Conservation (phyloP, 2,329 filamentous ascomycete genomes). For the Raffaelea arxii region DNA sequence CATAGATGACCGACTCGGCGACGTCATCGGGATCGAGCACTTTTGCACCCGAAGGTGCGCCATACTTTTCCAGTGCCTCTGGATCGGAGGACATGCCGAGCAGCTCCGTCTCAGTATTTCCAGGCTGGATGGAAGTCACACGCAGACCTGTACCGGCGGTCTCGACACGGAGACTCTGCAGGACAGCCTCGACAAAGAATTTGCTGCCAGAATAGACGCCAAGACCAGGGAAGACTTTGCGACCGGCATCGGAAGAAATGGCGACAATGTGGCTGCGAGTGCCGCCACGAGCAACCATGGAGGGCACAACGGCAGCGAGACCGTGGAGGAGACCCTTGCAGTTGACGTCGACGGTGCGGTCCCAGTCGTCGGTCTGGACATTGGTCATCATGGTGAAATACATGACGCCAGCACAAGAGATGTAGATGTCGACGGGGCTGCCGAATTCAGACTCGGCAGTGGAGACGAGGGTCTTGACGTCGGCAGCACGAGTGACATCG, state of each 20-base stretch:
- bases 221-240: conserved; percentile 72
- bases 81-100: conserved; percentile 64
- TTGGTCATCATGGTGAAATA: conserved; percentile 86
- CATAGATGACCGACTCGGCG: conserved; percentile 63
- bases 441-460: conserved; percentile 54
- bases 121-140: conserved; percentile 67
- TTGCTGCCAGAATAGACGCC: conserved; percentile 78
- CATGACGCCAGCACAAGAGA: conserved; percentile 76
- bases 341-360: conserved; percentile 75
- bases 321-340: conserved; percentile 74
- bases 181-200: conserved; percentile 74
- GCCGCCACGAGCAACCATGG: conserved; percentile 57
- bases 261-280: conserved; percentile 74
- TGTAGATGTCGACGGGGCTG: conserved; percentile 61
- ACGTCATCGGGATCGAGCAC: conserved; percentile 67
- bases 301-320: conserved; percentile 57
- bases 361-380: conserved; percentile 63
- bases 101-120: conserved; percentile 65
- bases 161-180: conserved; percentile 67
- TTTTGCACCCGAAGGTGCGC: conserved; percentile 64
- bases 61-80: conserved; percentile 71
- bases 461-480: conserved; percentile 58
- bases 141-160: conserved; percentile 64
- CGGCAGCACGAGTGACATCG: conserved; percentile 57
- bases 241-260: conserved; percentile 73